A percentile compares a stretch with the other conserved stretches of the same genome.
Conservation (phyloP, 2,329 filamentous ascomycete genomes). For the Monilinia fructicola region DNA sequence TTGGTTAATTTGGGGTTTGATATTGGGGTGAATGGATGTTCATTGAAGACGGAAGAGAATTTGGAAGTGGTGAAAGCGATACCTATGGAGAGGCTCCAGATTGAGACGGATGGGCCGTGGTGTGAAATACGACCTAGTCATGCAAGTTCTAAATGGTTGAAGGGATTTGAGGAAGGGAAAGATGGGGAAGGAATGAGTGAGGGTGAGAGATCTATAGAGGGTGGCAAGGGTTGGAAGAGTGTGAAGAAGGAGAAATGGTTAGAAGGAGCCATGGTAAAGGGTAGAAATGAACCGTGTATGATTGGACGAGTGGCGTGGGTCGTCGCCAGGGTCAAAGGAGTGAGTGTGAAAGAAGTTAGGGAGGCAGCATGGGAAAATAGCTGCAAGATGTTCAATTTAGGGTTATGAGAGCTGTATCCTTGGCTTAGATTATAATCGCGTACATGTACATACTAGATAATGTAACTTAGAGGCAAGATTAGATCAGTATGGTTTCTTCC, state of each 20-base stretch:
- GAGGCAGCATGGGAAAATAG: constrained; percentile 87
- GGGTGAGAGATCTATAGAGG: constrained; percentile 21
- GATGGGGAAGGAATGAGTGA: constrained; percentile 31
- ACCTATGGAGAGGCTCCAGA: constrained; percentile 76
- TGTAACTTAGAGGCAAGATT: background rate
- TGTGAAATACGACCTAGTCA: constrained; percentile 91
- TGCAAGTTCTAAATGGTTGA: constrained; percentile 54
- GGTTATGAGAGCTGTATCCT: constrained; percentile 41
- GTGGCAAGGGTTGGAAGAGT: constrained; percentile 61
- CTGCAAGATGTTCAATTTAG: constrained; percentile 73
- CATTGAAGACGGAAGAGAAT: constrained; percentile 91
- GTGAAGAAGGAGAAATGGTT: constrained; percentile 97
- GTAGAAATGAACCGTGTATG: constrained; percentile 86
- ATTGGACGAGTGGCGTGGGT: constrained; percentile 87
- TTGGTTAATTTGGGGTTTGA: constrained; percentile 79
- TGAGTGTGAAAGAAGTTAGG: constrained; percentile 77
- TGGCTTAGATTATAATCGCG: background rate
- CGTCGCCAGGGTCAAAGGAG: constrained; percentile 80
- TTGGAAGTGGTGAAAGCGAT: constrained; percentile 79
- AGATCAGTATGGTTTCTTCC: background rate
- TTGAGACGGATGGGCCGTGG: constrained; percentile 98
- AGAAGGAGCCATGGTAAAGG: constrained; percentile 86
- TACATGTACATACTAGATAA: constrained; percentile 7
- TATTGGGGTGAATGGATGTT: constrained; percentile 95
- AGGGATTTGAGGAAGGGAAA: constrained; percentile 37